Percentiles rank a stretch among this genome's conserved stretches.
Evolutionary conservation across 129 eudicot species (phyloP).

Genomic region (Sambucus nigra): DNA sequence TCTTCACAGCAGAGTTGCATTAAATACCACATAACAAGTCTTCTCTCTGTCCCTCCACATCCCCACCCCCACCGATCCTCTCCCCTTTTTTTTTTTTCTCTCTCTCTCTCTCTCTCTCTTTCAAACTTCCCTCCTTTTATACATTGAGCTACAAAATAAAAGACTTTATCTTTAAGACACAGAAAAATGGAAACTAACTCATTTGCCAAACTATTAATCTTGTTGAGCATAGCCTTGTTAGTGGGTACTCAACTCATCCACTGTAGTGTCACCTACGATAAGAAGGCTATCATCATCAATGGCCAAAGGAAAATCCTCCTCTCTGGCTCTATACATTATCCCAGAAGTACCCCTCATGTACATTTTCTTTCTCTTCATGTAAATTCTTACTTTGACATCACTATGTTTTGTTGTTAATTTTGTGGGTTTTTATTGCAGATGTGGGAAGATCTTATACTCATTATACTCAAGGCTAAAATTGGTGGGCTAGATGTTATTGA

Average conservation of each 20-base stretch:
- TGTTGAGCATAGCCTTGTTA: conserved; percentile 18
- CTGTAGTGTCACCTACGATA: conserved; percentile 60
- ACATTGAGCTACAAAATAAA: not conserved
- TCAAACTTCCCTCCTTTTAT: conserved; percentile 13
- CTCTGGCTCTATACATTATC: conserved; percentile 94
- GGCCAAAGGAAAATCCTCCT: conserved; percentile 72
- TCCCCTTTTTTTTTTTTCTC: not conserved
- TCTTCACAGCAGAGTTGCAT: conserved; percentile 8
- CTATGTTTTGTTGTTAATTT: not conserved
- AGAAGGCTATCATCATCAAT: conserved; percentile 58
- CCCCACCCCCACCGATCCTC: conserved; percentile 25
- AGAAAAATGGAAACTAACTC: conserved; percentile 34
- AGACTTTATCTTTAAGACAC: not conserved
- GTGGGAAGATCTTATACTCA: conserved; percentile 90
- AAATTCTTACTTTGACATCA: not conserved
- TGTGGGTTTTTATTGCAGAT: conserved; percentile 41
- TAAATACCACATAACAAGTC: not conserved
- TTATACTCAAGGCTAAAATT: conserved; percentile 66
- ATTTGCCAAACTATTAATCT: conserved; percentile 27
- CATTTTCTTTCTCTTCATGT: not conserved
- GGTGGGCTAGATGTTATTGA: conserved; percentile 91
- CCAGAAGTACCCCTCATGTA: conserved; percentile 94
- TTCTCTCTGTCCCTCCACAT: conserved; percentile 8
- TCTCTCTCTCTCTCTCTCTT: not conserved
- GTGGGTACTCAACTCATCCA: conserved; percentile 26